Evolutionary conservation across 176 grass and related monocot species (phyloP).

Genomic region (Miscanthus lutarioriparius): DNA sequence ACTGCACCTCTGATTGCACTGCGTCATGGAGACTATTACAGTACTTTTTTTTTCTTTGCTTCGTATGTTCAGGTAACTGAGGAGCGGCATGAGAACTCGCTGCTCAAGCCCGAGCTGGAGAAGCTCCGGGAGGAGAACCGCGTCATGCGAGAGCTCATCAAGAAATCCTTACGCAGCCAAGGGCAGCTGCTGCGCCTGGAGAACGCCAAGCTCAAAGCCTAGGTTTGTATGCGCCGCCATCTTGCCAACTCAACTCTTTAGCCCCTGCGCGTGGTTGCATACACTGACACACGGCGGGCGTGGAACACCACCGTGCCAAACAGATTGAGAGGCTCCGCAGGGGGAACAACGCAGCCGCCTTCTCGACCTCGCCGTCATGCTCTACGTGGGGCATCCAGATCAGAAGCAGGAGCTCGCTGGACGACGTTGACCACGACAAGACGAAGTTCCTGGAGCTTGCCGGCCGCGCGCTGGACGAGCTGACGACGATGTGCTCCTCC

Average conservation of each 20-base stretch:
- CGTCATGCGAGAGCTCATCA: slow-evolving; percentile 54
- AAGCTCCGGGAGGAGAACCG: slow-evolving; percentile 74
- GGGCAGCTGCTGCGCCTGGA: slow-evolving; percentile 64
- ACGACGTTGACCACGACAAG: slow-evolving; percentile 39
- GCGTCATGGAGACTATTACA: neutral
- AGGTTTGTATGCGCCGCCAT: slow-evolving; percentile 39
- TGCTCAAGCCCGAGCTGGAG: slow-evolving; percentile 59
- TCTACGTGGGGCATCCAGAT: neutral
- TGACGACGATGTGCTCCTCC: slow-evolving; percentile 49
- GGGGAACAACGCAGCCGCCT: too few relatives aligned
- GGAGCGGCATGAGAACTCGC: slow-evolving; percentile 87
- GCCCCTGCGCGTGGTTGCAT: neutral
- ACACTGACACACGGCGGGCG: neutral
- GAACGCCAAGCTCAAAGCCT: slow-evolving; percentile 67
- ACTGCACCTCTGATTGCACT: neutral
- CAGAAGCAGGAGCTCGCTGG: slow-evolving; percentile 27
- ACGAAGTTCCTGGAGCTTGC: slow-evolving; percentile 51
- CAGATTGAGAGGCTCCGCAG: too few relatives aligned
- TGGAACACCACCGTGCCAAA: neutral
- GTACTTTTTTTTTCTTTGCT: neutral
- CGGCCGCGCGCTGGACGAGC: slow-evolving; percentile 17
- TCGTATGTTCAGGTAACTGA: slow-evolving; percentile 53
- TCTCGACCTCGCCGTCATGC: slow-evolving; percentile 37
- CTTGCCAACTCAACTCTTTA: neutral
- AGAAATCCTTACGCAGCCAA: slow-evolving; percentile 47